Base-by-base conservation (phyloP, 2,329 filamentous ascomycete species). In the Exophiala alcalophila region DNA sequence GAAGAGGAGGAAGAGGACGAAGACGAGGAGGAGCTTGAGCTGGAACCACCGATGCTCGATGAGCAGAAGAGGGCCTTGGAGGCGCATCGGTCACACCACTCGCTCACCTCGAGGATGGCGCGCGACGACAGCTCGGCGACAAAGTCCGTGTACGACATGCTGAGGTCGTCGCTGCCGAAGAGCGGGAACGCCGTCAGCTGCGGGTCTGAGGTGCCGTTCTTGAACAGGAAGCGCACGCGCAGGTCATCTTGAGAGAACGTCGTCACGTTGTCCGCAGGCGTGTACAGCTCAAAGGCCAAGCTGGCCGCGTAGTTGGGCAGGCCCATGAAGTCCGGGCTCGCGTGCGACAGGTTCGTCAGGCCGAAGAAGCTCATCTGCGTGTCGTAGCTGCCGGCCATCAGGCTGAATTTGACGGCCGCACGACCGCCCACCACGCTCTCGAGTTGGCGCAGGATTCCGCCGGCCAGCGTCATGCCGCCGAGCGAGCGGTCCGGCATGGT, bases 271-370 rank as follows among this genome's bases (percentile, higher is more conserved):
- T 56, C 50, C 9, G 54, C 53, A 48, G 77, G 72, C 26, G 78
- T 81, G 56, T 80, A 75, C 15, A 74, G 75, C 70, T 95, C 90
- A 61, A 94, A 90, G 4, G 73, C 73, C 77, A 94, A 87, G 52
- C 80, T 80, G 2, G 82, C 84, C 4, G 88, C 88, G 58, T 95
- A 95, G 67, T 89, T 82, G n/a, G 83, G 80, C 9, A 95, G 70
- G 40, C 85, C 85, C 45, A 69, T 80, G 69, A 95, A 94, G 61
- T 85, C 69, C 1, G 66, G 54, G 45, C 72, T 77, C 2, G 67
- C 73, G 18, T 55, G 41, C 4, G 68, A 61, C 34, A 83, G 62
- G 45, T 75, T 65, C 1, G 73, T 65, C 12, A 82, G 71, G 15
- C 78, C 78, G 60, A 82, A 81, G 66, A 80, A 80, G 2, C 76